Evolutionary conservation across 202 grass and related monocot genomes (phyloP).

Genomic region (Dendrocalamus latiflorus): DNA sequence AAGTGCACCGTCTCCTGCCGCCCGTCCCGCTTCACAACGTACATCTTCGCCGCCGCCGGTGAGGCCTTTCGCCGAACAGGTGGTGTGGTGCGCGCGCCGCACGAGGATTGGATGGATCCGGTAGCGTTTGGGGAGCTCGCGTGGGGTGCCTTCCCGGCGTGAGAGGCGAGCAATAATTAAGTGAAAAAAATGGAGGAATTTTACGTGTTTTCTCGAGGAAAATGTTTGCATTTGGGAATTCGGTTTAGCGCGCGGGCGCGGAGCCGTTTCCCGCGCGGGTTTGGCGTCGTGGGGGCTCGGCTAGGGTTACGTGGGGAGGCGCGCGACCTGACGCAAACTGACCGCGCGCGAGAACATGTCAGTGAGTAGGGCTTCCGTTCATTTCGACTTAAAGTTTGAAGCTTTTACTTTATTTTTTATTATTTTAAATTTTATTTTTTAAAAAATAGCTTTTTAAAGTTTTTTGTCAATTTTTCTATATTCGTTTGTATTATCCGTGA

Average conservation of each 20-base stretch:
- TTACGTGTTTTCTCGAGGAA: background rate
- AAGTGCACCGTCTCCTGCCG: conserved; percentile 91
- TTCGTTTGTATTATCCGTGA: too few relatives aligned
- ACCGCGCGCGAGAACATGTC: too few relatives aligned
- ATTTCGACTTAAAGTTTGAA: too few relatives aligned
- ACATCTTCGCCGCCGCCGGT: conserved; percentile 42
- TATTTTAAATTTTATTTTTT: too few relatives aligned
- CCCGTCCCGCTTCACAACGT: conserved; percentile 94
- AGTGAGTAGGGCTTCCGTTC: too few relatives aligned
- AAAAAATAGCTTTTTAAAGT: too few relatives aligned
- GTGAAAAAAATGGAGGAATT: background rate
- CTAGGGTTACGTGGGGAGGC: too few relatives aligned
- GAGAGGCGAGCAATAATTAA: background rate
- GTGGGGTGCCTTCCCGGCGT: conserved; percentile 19
- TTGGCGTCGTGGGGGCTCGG: conserved; percentile 12
- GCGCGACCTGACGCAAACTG: too few relatives aligned
- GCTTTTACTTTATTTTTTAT: too few relatives aligned
- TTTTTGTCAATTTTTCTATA: too few relatives aligned
- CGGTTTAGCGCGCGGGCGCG: conserved; percentile 31
- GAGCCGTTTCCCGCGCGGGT: conserved; percentile 46
- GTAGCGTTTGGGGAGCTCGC: conserved; percentile 46
- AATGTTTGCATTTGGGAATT: conserved; percentile 3
- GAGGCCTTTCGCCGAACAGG: conserved; percentile 54
- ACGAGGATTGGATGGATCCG: background rate
- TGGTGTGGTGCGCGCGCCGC: background rate